Conservation (phyloP, 2,329 filamentous ascomycete species). For the Fusarium haematococcum region DNA sequence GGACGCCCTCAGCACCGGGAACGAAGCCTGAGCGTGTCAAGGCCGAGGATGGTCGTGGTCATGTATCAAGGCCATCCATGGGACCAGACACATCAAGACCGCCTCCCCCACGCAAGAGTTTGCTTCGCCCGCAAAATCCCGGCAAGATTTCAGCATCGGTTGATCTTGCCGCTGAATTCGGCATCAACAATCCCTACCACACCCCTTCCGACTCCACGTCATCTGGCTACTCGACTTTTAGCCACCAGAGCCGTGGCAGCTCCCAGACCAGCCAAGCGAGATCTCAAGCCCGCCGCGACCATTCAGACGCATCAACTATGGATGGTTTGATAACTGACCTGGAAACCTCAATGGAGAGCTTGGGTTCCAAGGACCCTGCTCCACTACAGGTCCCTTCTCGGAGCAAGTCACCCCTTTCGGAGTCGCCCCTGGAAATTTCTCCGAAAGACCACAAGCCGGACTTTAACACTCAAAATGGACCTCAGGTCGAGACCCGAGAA, state of each 20-base stretch:
- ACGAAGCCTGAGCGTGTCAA: slow-evolving; percentile 54
- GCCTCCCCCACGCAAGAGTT: slow-evolving; percentile 65
- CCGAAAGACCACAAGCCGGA: slow-evolving; percentile 37
- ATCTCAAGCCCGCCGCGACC: slow-evolving; percentile 51
- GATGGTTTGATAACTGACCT: slow-evolving; percentile 68
- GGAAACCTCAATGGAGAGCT: slow-evolving; percentile 60
- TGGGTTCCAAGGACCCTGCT: slow-evolving; percentile 45
- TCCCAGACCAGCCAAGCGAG: slow-evolving; percentile 63
- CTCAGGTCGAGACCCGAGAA: slow-evolving; percentile 19
- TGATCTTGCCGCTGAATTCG: slow-evolving; percentile 71
- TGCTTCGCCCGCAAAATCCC: slow-evolving; percentile 57
- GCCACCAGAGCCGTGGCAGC: slow-evolving; percentile 68
- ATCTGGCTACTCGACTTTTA: slow-evolving; percentile 72
- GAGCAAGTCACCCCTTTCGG: slow-evolving; percentile 40
- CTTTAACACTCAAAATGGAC: slow-evolving; percentile 40
- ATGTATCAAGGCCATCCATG: slow-evolving; percentile 56
- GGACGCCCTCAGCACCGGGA: slow-evolving; percentile 63
- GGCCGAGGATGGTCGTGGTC: slow-evolving; percentile 40
- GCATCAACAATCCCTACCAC: slow-evolving; percentile 73
- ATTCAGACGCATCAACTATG: slow-evolving; percentile 59
- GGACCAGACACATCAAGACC: slow-evolving; percentile 63
- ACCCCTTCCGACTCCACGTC: slow-evolving; percentile 72
- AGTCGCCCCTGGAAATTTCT: slow-evolving; percentile 46
- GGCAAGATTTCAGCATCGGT: slow-evolving; percentile 57
- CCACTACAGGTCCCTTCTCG: slow-evolving; percentile 43